A percentile compares a stretch with the other conserved stretches of the same genome.
Conservation (phyloP, 352 stramenopile species). For the Hyaloperonospora brassicae region DNA sequence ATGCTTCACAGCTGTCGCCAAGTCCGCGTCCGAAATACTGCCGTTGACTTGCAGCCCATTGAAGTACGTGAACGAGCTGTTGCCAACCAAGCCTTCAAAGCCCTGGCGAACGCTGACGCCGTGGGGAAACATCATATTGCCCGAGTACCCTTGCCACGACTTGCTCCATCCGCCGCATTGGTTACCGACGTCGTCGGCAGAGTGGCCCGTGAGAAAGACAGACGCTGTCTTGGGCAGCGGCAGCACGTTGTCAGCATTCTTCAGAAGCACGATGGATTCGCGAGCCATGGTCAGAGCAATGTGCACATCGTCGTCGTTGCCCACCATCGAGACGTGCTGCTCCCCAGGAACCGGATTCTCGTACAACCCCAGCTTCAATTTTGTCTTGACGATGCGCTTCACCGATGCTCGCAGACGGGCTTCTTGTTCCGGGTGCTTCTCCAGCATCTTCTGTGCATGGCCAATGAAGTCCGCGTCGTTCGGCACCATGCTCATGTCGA, state of each 20-base stretch:
- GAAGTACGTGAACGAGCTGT: constrained; percentile 30
- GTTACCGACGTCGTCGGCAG: constrained; percentile 57
- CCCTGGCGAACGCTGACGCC: constrained; percentile 55
- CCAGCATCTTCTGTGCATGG: constrained; percentile 30
- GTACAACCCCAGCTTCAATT: constrained; percentile 65
- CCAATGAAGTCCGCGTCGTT: constrained; percentile 45
- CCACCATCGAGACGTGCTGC: constrained; percentile 38
- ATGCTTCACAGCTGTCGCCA: constrained; percentile 50
- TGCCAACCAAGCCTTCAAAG: constrained; percentile 32
- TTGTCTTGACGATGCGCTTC: constrained; percentile 61
- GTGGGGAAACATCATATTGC: constrained; percentile 53
- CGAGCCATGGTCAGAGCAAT: constrained; percentile 58
- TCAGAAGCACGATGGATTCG: constrained; percentile 79
- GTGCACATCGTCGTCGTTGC: constrained; percentile 40
- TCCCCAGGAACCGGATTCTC: constrained; percentile 48
- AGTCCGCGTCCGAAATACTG: constrained; percentile 38
- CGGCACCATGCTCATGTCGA: constrained; percentile 91
- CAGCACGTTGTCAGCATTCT: constrained; percentile 62
- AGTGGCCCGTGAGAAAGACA: constrained; percentile 65
- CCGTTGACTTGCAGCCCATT: constrained; percentile 54
- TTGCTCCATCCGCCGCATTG: constrained; percentile 79
- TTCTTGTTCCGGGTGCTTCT: constrained; percentile 29
- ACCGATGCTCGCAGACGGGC: constrained; percentile 52
- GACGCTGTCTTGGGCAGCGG: constrained; percentile 29
- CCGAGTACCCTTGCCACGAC: constrained; percentile 79